A percentile compares a stretch with the other conserved stretches of the same genome.
Conservation (phyloP, 148 eudicot species). For the Rhododendron mucronatum region DNA sequence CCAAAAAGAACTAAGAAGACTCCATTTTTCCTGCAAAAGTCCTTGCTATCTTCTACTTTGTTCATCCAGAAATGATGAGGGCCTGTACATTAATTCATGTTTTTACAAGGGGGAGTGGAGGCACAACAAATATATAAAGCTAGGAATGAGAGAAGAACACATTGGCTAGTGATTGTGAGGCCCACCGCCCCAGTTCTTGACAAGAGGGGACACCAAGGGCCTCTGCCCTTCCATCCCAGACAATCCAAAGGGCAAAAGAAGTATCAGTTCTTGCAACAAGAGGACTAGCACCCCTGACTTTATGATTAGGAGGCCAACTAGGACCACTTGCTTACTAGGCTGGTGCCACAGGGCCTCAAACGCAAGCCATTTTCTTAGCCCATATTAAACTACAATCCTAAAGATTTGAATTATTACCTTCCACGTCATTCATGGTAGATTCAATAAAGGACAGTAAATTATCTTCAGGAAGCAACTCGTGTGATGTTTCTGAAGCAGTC, state of each 20-base stretch:
- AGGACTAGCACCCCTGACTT: not conserved
- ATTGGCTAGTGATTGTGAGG: not conserved
- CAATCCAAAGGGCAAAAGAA: not conserved
- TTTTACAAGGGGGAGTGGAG: slow-evolving; percentile 5
- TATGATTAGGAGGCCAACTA: not conserved
- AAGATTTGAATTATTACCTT: slow-evolving; percentile 41
- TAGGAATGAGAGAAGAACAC: not conserved
- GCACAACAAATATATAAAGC: not conserved
- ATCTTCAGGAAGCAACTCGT: slow-evolving; percentile 27
- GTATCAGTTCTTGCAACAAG: not conserved
- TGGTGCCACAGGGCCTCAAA: not conserved
- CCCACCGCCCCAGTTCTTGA: not conserved
- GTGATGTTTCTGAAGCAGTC: slow-evolving; percentile 40
- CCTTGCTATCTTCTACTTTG: slow-evolving; percentile 30
- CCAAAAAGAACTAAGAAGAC: slow-evolving; percentile 55
- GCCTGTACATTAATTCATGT: slow-evolving; percentile 40
- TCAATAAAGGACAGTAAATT: slow-evolving; percentile 49
- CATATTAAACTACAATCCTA: not conserved
- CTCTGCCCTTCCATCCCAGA: not conserved
- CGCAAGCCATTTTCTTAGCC: not conserved
- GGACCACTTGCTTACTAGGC: not conserved
- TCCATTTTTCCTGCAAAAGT: slow-evolving; percentile 33
- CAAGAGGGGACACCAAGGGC: not conserved
- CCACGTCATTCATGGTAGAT: slow-evolving; percentile 42
- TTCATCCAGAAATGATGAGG: slow-evolving; percentile 75